Evolutionary conservation across 495 filamentous ascomycete species (phyloP), one percentile per base, ranked within the genome.

Genomic region (Penicillium lividum): DNA sequence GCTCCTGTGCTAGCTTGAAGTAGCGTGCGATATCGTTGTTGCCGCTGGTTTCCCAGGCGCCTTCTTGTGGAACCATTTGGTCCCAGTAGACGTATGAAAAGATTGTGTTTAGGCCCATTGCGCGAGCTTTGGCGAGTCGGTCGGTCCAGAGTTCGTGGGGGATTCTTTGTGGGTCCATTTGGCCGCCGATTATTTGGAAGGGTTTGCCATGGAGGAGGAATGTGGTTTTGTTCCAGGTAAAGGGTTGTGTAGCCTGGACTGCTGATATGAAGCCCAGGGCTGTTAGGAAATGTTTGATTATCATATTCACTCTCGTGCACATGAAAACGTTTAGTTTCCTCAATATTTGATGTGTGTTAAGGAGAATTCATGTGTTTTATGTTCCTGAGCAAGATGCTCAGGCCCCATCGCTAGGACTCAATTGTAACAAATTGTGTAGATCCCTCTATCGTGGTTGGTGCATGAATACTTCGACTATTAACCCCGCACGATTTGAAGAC

Each of bases 61-160:
- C 76, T 28, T 48, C 68, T 0, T 16, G 58, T 25, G 72, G 77
- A 62, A 78, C 72, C 3, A 80, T 66, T 11, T 74, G 55, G 59
- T 80, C 74, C 78, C 78, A 80, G 57, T 70, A 80, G 7, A 79
- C 65, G 53, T 80, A 80, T 47, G 72, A 73, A 49, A 79, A 79
- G 38, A 80, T 72, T 0, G 78, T 79, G 55, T 80, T 80, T 9
- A 80, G 49, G 0, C 78, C 77, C 76, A 79, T 79, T 4, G 74
- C 69, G 0, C 71, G 58, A 2, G 73, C 78, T 29, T 77, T 78
- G 11, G 51, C 33, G 0, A 80, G 67, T 7, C 76, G 68, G 52
- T 76, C 71, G 10, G 58, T 57, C 78, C 78, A 80, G 45, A 78
- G 73, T 44, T 65, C 54, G 22, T 66, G 61, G 0, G 77, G 78